Base-by-base conservation (phyloP, 305 asterid genomes). In the Rubia peregrina region DNA sequence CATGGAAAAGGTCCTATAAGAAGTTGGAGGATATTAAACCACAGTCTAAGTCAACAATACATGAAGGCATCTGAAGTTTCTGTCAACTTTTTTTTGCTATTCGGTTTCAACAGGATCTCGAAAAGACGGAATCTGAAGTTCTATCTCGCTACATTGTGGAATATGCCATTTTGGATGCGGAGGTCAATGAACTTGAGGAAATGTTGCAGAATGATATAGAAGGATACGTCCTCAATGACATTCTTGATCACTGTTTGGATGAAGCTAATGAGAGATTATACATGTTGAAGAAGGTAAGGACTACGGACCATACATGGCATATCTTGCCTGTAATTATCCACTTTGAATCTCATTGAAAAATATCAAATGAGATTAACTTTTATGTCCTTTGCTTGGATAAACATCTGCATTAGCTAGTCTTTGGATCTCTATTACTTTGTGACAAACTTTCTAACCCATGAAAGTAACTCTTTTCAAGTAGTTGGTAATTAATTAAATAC, bases 131-230 rank as follows among this genome's bases (percentile, higher is more conserved):
- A 77, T 55, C 80, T 43, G 85, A 88, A 61, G 69, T 81, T 41
- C 74, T 77, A 80, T 79, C 86, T 49, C 77, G 56, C 36, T 74
- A 74, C 75, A 67, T 75, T 74, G 71, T 79, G 43, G 76, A 80
- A 74, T 73, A 82, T 81, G 73, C 81, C 26, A 82, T 75, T 64
- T 82, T 89, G 86, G 84, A 77, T 73, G 78, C 75, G 64, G 88
- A 85, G 80, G 80, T 86, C 65, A 84, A 84, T 69, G 90, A 80
- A 80, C 85, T 88, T 73, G 87, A 84, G 76, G 77, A 73, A 55
- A 75, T 85, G 77, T 64, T 82, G 72, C 82, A 71, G 66, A 68
- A 64, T 80, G 77, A 71, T 67, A 24, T 75, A 69, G 71, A 64
- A 60, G 78, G 55, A 71, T 53, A 71, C 56, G 71, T 70, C 67